Evolutionary conservation across 2,329 filamentous ascomycete genomes (phyloP).

Genomic region (Teratosphaeria pseudoeucalypti): DNA sequence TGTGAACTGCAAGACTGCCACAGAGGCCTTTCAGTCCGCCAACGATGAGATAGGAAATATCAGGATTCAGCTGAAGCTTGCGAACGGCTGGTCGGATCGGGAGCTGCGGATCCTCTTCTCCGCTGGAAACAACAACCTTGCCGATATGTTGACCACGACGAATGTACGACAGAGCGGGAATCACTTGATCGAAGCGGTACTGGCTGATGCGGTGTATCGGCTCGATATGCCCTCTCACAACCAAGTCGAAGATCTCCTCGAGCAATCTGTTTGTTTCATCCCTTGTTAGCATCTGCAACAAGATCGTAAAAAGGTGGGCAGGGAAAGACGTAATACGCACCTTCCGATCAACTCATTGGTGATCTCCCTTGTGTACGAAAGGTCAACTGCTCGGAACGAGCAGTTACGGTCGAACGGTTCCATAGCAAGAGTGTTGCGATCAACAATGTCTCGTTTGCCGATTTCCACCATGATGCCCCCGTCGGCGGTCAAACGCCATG

Average conservation of each 20-base stretch:
- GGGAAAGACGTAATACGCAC: not conserved
- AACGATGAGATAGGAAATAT: not conserved
- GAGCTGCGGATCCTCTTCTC: not conserved
- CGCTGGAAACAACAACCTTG: too few species aligned
- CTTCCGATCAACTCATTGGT: not conserved
- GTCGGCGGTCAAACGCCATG: constrained; percentile 16
- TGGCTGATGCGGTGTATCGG: too few species aligned
- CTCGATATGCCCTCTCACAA: too few species aligned
- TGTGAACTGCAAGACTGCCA: not conserved
- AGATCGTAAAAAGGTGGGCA: too few species aligned
- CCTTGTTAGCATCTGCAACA: too few species aligned
- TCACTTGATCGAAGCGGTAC: too few species aligned
- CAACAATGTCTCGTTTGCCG: not conserved
- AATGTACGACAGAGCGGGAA: too few species aligned
- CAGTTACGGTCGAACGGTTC: not conserved
- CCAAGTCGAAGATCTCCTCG: too few species aligned
- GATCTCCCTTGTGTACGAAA: not conserved
- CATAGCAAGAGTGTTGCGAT: not conserved
- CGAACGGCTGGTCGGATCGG: not conserved
- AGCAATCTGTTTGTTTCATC: too few species aligned
- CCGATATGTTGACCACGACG: too few species aligned
- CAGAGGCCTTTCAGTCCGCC: not conserved
- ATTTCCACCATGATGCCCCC: not conserved
- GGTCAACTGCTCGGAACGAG: not conserved
- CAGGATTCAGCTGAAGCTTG: not conserved